Evolutionary conservation across 2,329 filamentous ascomycete genomes (phyloP), one percentile per base, ranked within the genome.

Genomic region (Pseudogymnoascus sp.): DNA sequence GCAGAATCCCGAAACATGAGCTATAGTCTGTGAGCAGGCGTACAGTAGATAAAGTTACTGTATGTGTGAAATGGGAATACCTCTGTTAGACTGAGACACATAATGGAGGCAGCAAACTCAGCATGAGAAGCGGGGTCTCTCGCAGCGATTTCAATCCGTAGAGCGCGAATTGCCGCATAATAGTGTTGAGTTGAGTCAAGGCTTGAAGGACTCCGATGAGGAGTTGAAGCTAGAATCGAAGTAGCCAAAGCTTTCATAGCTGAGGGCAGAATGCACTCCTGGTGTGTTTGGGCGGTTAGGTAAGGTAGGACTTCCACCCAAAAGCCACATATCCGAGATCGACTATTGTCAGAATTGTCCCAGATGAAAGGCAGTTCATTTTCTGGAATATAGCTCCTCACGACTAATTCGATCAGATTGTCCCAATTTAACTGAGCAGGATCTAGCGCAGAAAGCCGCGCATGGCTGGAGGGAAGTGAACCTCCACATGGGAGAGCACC

Each of bases 261-360:
- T 2, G 19, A 23, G 2, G 19, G 40, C 19, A 44, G 10, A 11
- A 44, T 44, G n/a, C 40, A 23, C 19, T 44, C 19, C 19, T 44
- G 40, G 15, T 66, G 64, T 1, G 67, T 62, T 11, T 65, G 65
- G 7, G 63, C 56, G 1, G 69, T 67, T 2, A 78, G 68, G 0
- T 68, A 64, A 1, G 75, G 76, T 5, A 78, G 70, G 7, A 74
- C 70, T 60, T 75, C 75, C 0, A 78, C 71, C 77, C 77, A 79
- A 0, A 74, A 69, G 7, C 76, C 77, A 62, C 76, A 78, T 50
- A 77, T 72, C 9, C 73, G 71, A 23, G 71, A 50, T 19, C 23
- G 29, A 33, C 26, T 53, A 21, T 35, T 46, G 35, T 44, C 29
- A 62, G 29, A 44, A 61, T 59, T 38, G 19, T 44, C 40, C 21